These are phyloP conservation scores for Lasiodiplodia hormozganensis DNA, from an alignment of 2,329 filamentous ascomycete species.

Conservation along the genomic window DNA sequence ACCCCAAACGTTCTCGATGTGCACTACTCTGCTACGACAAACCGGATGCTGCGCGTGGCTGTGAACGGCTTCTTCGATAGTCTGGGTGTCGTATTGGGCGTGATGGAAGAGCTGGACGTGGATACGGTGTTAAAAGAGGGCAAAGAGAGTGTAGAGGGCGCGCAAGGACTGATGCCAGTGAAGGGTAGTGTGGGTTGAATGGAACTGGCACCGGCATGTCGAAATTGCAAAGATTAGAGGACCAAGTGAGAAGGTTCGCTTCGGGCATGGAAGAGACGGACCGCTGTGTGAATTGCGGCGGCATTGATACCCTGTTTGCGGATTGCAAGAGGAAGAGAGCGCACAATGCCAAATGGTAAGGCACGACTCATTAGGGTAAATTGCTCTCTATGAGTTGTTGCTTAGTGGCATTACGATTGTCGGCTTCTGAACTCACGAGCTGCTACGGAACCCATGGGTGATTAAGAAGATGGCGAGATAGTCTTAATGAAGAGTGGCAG, in stretches of 20 bases:
- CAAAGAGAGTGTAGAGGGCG: constrained; percentile 55
- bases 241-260: background rate
- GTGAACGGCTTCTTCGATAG: constrained; percentile 98
- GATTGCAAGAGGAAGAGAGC: background rate
- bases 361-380: background rate
- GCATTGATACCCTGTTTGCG: background rate
- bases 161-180: constrained; percentile 58
- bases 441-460: background rate
- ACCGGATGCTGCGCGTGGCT: constrained; percentile 93
- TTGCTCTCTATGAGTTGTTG: background rate
- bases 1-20: constrained; percentile 61
- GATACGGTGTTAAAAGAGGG: constrained; percentile 70
- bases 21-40: constrained; percentile 86
- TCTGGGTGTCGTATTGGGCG: constrained; percentile 79
- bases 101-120: constrained; percentile 88
- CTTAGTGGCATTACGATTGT: background rate
- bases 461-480: background rate
- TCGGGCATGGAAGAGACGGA: background rate
- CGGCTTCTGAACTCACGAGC: background rate
- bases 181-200: constrained; percentile 17
- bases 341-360: background rate
- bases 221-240: background rate
- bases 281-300: background rate
- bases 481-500: background rate
- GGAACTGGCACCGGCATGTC: no score